Conservation (phyloP, 2,329 filamentous ascomycete species). For the Trichoderma sp. region DNA sequence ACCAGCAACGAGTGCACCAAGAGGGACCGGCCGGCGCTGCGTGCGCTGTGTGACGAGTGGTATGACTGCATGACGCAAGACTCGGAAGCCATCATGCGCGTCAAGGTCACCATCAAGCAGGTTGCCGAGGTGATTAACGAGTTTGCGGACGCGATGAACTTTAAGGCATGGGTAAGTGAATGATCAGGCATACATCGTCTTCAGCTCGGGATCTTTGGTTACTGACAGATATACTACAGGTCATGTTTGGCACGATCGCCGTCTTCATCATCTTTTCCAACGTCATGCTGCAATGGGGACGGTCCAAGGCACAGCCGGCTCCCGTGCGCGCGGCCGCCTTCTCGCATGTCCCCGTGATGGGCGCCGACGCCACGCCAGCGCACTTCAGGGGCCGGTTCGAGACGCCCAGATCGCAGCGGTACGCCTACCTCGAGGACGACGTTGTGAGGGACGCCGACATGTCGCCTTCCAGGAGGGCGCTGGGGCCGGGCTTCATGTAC, state of each 20-base stretch:
- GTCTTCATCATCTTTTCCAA: constrained; percentile 24
- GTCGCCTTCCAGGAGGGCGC: constrained; percentile 49
- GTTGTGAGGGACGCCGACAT: constrained; percentile 56
- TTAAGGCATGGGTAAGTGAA: constrained; percentile 66
- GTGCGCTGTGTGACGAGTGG: constrained; percentile 76
- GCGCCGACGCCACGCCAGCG: constrained; percentile 43
- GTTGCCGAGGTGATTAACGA: constrained; percentile 92
- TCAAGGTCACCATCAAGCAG: constrained; percentile 81
- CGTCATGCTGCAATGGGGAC: constrained; percentile 17
- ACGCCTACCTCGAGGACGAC: constrained; percentile 47
- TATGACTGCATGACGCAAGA: constrained; percentile 85
- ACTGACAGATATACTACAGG: background rate
- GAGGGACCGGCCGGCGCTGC: constrained; percentile 70
- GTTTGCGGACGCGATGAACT: constrained; percentile 87
- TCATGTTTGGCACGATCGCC: constrained; percentile 16
- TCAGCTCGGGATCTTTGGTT: background rate
- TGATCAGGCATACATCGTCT: too few relatives aligned
- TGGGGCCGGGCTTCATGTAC: constrained; percentile 47
- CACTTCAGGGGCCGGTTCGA: constrained; percentile 56
- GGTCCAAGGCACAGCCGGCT: constrained; percentile 4
- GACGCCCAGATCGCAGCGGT: constrained; percentile 50
- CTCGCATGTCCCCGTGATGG: constrained; percentile 33
- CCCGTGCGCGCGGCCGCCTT: constrained; percentile 29
- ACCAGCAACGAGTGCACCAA: constrained; percentile 71
- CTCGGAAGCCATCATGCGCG: constrained; percentile 73